Percentiles rank a stretch among this genome's conserved stretches.
Evolutionary conservation across 129 eudicot genomes (phyloP).

Genomic region (Heracleum sosnowskyi): DNA sequence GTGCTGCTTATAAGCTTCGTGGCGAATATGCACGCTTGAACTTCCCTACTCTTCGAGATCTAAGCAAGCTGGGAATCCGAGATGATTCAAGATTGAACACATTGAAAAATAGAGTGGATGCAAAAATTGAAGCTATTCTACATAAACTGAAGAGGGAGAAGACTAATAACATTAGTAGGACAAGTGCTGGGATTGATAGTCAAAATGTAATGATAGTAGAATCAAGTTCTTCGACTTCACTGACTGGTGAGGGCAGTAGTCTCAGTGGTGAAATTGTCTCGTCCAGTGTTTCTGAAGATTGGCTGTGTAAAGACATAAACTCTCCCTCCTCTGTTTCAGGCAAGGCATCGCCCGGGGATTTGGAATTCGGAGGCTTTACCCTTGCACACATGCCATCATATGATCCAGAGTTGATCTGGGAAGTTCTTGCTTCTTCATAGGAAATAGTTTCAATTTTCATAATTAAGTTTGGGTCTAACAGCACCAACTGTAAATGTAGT

Average conservation of each 20-base stretch:
- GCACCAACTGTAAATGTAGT: background rate
- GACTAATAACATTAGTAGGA: slow-evolving; percentile 27
- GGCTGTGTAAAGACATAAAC: slow-evolving; percentile 36
- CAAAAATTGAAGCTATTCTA: slow-evolving; percentile 77
- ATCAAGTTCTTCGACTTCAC: slow-evolving; percentile 30
- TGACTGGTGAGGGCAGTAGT: slow-evolving; percentile 17
- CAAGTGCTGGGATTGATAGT: slow-evolving; percentile 8
- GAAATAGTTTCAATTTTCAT: background rate
- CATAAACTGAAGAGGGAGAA: slow-evolving; percentile 61
- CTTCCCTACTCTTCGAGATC: slow-evolving; percentile 65
- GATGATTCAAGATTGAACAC: slow-evolving; percentile 46
- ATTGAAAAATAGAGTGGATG: slow-evolving; percentile 60
- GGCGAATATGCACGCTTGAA: slow-evolving; percentile 83
- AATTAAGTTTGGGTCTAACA: background rate
- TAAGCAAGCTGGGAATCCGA: slow-evolving; percentile 48
- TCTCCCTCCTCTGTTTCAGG: slow-evolving; percentile 35
- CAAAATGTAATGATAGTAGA: slow-evolving; percentile 13
- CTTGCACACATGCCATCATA: slow-evolving; percentile 80
- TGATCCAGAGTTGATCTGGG: slow-evolving; percentile 78
- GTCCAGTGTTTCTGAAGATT: slow-evolving; percentile 49
- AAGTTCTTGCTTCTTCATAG: slow-evolving; percentile 54
- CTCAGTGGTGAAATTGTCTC: slow-evolving; percentile 22
- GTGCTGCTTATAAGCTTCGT: slow-evolving; percentile 92
- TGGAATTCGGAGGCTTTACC: slow-evolving; percentile 42
- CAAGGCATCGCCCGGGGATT: slow-evolving; percentile 14